Base-by-base conservation (phyloP, 1,284 basidiomycete species). In the Sporisorium graminicola region DNA sequence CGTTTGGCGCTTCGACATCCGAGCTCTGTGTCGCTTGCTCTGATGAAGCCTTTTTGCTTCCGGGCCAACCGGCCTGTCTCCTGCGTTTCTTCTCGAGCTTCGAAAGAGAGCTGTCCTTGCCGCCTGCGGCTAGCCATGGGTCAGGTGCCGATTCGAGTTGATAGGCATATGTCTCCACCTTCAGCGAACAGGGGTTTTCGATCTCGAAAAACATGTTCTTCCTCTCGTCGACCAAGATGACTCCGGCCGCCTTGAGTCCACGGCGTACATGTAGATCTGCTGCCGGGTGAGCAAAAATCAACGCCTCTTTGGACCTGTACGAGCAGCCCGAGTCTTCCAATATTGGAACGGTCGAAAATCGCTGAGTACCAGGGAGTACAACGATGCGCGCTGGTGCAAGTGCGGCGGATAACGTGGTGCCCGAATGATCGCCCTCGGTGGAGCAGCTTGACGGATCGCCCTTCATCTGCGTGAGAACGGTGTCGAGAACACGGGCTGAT, bases 211-310 rank as follows among this genome's bases (percentile, higher is more conserved):
- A 44, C 13, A 29, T 31, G 20, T 60, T 65, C 52, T 68, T 76
- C 18, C 46, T 54, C 56, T 77, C 77, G 33, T 73, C 67, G 10
- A 35, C 50, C 61, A 79, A 54, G 3, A 44, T 35, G 31, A 73
- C 50, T 4, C 61, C 53, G 10, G 66, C 74, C 9, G 67, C 55
- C 27, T 66, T 59, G 33, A 82, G 59, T 1, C 72, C 68, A n/a
- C 61, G 57, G 9, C 71, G 68, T 6, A 81, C n/a, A n/a, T 75
- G 65, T 4, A 51, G 27, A 10, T 64, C 63, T 0, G 65, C 81
- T 14, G 81, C 77, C 1, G 81, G 81, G 22, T 81, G 81, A 16
- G 71, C 72, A 40, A 78, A 59, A 10, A 82, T 43, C 16, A 76
- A 46, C 6, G 65, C 74, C 26, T 71, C 73, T 37, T 61, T 65